Conservation (phyloP, 2,329 filamentous ascomycete genomes). For the Trichophyton verrucosum region DNA sequence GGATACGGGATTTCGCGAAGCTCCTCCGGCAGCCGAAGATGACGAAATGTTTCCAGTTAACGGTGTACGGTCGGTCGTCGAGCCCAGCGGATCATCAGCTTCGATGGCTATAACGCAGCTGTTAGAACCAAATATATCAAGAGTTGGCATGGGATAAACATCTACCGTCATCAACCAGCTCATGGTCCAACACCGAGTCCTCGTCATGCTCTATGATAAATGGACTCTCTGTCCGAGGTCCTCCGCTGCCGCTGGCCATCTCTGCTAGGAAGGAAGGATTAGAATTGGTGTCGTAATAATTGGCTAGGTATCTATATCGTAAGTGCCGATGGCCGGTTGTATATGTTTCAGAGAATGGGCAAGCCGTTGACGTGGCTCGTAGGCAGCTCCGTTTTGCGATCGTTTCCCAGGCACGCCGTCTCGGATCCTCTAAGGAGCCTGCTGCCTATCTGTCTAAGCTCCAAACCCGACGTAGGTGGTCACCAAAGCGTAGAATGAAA, state of each 20-base stretch:
- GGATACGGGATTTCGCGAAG: slow-evolving; percentile 37
- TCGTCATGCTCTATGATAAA: slow-evolving; percentile 50
- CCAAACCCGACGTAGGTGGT: neutral
- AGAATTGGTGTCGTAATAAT: neutral
- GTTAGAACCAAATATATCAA: neutral
- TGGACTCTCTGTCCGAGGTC: slow-evolving; percentile 32
- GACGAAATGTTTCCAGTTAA: slow-evolving; percentile 64
- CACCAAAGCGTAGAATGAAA: neutral
- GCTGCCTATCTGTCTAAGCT: neutral
- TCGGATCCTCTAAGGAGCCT: neutral
- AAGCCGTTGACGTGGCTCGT: slow-evolving; percentile 1
- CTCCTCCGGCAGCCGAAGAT: slow-evolving; percentile 18
- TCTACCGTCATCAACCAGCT: slow-evolving; percentile 59
- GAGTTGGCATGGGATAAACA: neutral
- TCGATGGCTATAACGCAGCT: slow-evolving; percentile 52
- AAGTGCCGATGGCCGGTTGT: neutral
- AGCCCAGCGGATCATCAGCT: slow-evolving; percentile 72
- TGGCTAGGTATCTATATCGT: neutral
- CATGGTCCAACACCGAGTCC: slow-evolving; percentile 52
- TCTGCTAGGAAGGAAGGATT: slow-evolving; percentile 10
- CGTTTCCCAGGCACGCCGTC: neutral
- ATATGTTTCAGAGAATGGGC: neutral
- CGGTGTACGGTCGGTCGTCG: slow-evolving; percentile 59
- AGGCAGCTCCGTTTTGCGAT: slow-evolving; percentile 2
- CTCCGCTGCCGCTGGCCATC: slow-evolving; percentile 22